phyloP scores from a whole-genome alignment of 2,329 filamentous ascomycete genomes.

The Talaromyces amestolkiae region DNA sequence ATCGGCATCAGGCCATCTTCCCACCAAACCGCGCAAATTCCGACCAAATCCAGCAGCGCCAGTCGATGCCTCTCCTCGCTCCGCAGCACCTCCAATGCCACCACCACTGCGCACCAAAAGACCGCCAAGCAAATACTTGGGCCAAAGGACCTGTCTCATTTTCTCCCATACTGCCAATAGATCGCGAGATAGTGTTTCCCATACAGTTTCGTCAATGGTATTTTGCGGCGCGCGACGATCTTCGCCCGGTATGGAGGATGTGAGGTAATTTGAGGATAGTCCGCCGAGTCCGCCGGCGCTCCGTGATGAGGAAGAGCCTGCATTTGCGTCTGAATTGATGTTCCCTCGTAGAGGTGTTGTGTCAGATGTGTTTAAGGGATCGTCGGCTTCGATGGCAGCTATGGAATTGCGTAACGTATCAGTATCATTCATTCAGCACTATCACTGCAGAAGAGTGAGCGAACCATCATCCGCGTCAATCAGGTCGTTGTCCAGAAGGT shows the following conservation, averaged over 20 bases:
- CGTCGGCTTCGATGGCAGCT: constrained; percentile 83
- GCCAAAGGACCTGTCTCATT: constrained; percentile 94
- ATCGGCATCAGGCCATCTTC: constrained; percentile 67
- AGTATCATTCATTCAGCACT: neutral
- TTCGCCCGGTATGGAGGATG: constrained; percentile 85
- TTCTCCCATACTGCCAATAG: constrained; percentile 94
- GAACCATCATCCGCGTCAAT: constrained; percentile 77
- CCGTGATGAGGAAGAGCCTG: constrained; percentile 35
- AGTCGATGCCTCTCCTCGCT: constrained; percentile 52
- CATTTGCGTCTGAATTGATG: constrained; percentile 60
- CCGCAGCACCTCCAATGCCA: constrained; percentile 52
- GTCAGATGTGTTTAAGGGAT: constrained; percentile 71
- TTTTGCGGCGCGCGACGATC: constrained; percentile 85
- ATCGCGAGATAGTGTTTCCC: constrained; percentile 93
- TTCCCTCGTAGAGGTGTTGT: constrained; percentile 80
- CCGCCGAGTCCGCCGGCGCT: constrained; percentile 26
- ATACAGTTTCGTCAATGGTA: constrained; percentile 95
- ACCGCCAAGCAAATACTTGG: constrained; percentile 81
- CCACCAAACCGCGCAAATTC: constrained; percentile 55
- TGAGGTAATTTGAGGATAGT: constrained; percentile 77
- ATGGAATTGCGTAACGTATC: neutral
- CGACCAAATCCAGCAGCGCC: constrained; percentile 39
- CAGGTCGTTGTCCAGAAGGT: constrained; percentile 66
- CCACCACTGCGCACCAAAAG: constrained; percentile 60
- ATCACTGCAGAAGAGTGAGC: neutral